phyloP scores from a whole-genome alignment of 768 basidiomycete genomes.

The Lactifluus hygrophoroides region DNA sequence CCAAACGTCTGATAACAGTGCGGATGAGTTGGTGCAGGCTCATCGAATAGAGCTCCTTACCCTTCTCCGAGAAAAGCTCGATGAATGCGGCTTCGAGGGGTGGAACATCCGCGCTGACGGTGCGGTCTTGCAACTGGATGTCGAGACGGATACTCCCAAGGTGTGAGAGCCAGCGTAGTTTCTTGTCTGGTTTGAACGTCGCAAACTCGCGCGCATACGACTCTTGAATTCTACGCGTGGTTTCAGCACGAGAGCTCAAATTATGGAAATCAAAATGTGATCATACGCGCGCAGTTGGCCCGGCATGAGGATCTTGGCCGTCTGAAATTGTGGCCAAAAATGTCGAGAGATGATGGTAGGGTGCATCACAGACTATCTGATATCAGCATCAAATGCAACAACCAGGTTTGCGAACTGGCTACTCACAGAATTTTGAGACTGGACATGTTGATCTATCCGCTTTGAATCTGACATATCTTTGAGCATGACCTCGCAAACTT shows the following conservation, averaged over 20 bases:
- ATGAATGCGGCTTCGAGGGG: slow-evolving; percentile 89
- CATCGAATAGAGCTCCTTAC: slow-evolving; percentile 31
- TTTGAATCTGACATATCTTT: slow-evolving; percentile 95
- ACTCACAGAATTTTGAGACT: slow-evolving; percentile 58
- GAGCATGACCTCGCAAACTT: slow-evolving; percentile 97
- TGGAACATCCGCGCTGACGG: slow-evolving; percentile 62
- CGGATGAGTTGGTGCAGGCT: neutral
- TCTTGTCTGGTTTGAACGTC: slow-evolving; percentile 89
- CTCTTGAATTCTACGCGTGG: slow-evolving; percentile 52
- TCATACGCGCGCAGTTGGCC: slow-evolving; percentile 75
- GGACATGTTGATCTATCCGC: slow-evolving; percentile 81
- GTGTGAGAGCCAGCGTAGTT: slow-evolving; percentile 80
- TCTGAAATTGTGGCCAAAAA: slow-evolving; percentile 88
- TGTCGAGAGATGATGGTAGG: slow-evolving; percentile 88
- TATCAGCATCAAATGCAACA: neutral
- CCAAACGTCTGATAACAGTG: slow-evolving; percentile 50
- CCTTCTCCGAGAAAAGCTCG: slow-evolving; percentile 69
- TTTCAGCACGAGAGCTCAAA: neutral
- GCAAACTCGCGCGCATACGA: slow-evolving; percentile 69
- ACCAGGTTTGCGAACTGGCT: neutral
- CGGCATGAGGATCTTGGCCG: slow-evolving; percentile 68
- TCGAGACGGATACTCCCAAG: slow-evolving; percentile 79
- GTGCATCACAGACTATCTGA: slow-evolving; percentile 57
- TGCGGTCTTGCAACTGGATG: slow-evolving; percentile 76
- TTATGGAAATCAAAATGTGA: neutral